Evolutionary conservation across 768 basidiomycete genomes (phyloP).

Genomic region (Serpula lacrymans): DNA sequence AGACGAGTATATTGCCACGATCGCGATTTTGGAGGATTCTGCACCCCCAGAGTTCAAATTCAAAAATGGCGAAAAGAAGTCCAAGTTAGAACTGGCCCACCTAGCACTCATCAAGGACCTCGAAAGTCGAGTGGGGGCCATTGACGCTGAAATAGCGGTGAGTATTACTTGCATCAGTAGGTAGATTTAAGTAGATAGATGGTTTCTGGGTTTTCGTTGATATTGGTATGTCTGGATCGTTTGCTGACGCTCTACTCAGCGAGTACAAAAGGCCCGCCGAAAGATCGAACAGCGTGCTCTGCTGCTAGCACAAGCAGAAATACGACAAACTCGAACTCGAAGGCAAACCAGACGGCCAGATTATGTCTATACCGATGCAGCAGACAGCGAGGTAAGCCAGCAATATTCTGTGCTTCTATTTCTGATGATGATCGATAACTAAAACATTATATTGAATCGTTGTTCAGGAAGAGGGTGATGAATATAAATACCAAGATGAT

Average conservation of each 20-base stretch:
- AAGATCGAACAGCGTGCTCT: slow-evolving; percentile 66
- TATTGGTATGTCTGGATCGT: slow-evolving; percentile 11
- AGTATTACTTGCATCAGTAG: slow-evolving; percentile 32
- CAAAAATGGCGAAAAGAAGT: slow-evolving; percentile 40
- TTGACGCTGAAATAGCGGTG: slow-evolving; percentile 72
- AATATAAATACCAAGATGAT: slow-evolving; percentile 65
- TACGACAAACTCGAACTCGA: slow-evolving; percentile 77
- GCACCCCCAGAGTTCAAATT: slow-evolving; percentile 35
- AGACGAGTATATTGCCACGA: slow-evolving; percentile 65
- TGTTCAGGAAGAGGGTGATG: slow-evolving; percentile 57
- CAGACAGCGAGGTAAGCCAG: slow-evolving; percentile 63
- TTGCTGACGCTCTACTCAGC: slow-evolving; percentile 41
- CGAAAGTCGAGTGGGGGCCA: slow-evolving; percentile 58
- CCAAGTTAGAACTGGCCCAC: slow-evolving; percentile 61
- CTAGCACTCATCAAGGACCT: slow-evolving; percentile 56
- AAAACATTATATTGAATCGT: slow-evolving; percentile 6
- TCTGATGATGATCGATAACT: slow-evolving; percentile 18
- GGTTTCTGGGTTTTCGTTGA: no score
- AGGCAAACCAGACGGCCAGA: slow-evolving; percentile 70
- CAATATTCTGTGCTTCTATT: slow-evolving; percentile 9
- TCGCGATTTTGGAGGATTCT: slow-evolving; percentile 56
- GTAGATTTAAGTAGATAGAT: slow-evolving; percentile 11
- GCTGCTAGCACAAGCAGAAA: slow-evolving; percentile 69
- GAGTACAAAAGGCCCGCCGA: slow-evolving; percentile 65
- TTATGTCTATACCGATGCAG: slow-evolving; percentile 72